Evolutionary conservation across 2,329 filamentous ascomycete genomes (phyloP), one percentile per base, ranked within the genome.

Genomic region (Hirsutella thompsonii): DNA sequence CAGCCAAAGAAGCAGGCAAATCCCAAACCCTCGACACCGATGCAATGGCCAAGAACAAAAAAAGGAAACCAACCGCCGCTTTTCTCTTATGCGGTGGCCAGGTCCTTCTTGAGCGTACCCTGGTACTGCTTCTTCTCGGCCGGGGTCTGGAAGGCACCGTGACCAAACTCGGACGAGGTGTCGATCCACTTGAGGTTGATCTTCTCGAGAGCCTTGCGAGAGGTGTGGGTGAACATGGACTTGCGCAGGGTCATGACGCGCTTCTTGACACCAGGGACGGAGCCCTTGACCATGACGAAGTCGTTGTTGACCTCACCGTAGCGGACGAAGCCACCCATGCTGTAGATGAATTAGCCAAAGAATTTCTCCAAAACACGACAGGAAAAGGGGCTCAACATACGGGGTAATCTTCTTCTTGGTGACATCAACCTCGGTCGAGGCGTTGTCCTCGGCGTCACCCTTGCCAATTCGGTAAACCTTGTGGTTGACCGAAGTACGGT

Each of bases 101-200:
- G 65, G 58, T 98, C 92, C 87, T 96, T 98, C 88, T 98, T 98
- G 85, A 98, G 87, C 45, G 88, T 93, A 74, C 92, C 92, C 72
- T 94, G 69, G 79, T 87, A 92, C 67, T 87, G 81, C 74, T 84
- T 86, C 88, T 98, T 98, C 84, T 98, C 92, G 63, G 85, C 83
- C 54, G 83, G 75, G 51, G 92, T 98, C 79, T 98, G 92, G 87
- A 94, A 98, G 62, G 88, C 90, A 81, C 92, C 92, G 76, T 98
- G 92, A 71, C 92, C 92, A 70, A 98, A 98, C 79, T 98, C 94
- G 74, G 89, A 95, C 49, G 89, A 95, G 59, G 92, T 98, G 64
- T 98, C 92, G 83, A 98, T 98, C 92, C 92, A 98, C 76, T 98
- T 98, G 76, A 98, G 85, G 64, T 90, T 86, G 68, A 96, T 85